These are phyloP conservation scores for Hymenoscyphus salicellus DNA, from an alignment of 2,329 filamentous ascomycete genomes.

Conservation along the genomic window DNA sequence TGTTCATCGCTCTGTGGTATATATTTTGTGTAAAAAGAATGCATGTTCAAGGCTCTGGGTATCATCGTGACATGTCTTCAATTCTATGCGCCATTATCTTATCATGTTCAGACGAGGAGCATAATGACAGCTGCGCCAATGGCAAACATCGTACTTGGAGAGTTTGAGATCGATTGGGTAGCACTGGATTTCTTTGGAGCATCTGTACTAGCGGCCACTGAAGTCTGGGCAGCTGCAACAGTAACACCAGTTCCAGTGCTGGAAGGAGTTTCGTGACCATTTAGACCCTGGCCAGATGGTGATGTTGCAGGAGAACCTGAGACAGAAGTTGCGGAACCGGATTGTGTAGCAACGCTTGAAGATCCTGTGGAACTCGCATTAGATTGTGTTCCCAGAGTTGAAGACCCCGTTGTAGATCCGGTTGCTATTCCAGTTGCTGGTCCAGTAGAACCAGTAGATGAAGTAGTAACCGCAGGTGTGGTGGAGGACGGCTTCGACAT, in stretches of 20 bases:
- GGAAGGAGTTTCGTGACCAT: constrained; percentile 39
- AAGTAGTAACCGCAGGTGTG: background rate
- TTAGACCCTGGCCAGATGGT: constrained; percentile 33
- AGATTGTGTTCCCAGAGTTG: constrained; percentile 16
- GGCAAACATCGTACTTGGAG: background rate
- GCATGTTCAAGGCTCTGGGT: background rate
- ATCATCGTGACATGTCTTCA: background rate
- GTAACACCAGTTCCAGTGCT: constrained; percentile 10
- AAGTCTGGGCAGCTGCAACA: constrained; percentile 22
- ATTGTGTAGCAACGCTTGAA: constrained; percentile 29
- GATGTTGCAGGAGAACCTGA: constrained; percentile 13
- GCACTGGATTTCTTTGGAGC: constrained; percentile 5
- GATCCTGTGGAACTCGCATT: constrained; percentile 35
- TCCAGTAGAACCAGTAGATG: constrained; percentile 11
- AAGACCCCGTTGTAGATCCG: constrained; percentile 13
- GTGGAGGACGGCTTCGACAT: constrained; percentile 2
- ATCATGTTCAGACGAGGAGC: background rate
- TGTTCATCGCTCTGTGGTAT: background rate
- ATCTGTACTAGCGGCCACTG: constrained; percentile 3
- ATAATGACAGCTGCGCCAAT: background rate
- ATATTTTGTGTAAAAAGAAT: background rate
- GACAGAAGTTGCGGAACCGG: constrained; percentile 9
- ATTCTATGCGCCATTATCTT: background rate
- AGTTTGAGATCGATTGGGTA: background rate
- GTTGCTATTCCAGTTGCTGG: constrained; percentile 2